Base-by-base conservation (phyloP, 176 grass and related monocot genomes). In the Calamus simplicifolius region DNA sequence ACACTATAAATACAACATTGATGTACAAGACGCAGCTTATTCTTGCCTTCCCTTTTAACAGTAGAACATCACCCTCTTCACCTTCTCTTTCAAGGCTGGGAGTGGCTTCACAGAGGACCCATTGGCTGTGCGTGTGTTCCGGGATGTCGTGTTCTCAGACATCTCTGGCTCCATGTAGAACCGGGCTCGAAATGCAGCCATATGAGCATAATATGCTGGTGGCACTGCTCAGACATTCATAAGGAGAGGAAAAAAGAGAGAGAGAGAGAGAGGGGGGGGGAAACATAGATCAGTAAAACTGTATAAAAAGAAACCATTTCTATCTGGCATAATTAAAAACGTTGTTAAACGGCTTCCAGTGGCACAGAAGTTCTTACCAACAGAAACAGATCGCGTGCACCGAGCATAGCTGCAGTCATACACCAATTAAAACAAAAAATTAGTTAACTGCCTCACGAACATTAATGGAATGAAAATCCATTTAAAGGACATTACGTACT, bases 51-150 rank as follows among this genome's bases (percentile, higher is more conserved):
- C 51, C 54, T 56, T 66, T 83, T 55, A 99, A 52, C 94, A 99
- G 75, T 99, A 99, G 81, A 99, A 99, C 94, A 99, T 99, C 71
- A 99, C 88, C 67, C 81, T 93, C 85, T 99, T 99, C 69, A 99
- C 94, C 82, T 83, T 99, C 73, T 99, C 94, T 75, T 99, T 99
- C 53, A 99, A 57, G 0, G 88, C 94, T 1, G 94, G 94, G 49
- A 99, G 56, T 48, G 94, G 88, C 61, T 89, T 99, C 52, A 99
- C 94, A 1, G 81, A 64, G 59, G 65, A 23, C 59, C 81, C 88
- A 6, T 83, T 82, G 2, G 73, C 72, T 3, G 75, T 78, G 6
- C 69, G 79, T 43, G 79, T 71, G 50, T 66, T 71, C 73, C 88
- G 83, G 0, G 84, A 67, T 25, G 79, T 57, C 25, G 86, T 59